phyloP scores from a whole-genome alignment of 352 stramenopile species.

The Pythium scleroteichum region DNA sequence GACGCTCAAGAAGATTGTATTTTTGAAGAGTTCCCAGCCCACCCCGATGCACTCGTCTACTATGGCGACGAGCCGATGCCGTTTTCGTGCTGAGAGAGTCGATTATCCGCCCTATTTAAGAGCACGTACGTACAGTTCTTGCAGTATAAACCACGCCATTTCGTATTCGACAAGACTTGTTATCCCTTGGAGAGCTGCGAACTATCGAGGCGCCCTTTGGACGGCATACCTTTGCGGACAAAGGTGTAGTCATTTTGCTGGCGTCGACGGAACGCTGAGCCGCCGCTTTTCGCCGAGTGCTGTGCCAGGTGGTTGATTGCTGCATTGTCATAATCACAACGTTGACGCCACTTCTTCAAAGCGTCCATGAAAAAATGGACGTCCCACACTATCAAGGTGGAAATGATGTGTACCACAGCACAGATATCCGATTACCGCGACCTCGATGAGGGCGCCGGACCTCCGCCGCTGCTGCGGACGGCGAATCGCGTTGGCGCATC shows the following conservation, averaged over 20 bases:
- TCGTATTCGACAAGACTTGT: too few species aligned
- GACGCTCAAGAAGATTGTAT: conserved; percentile 14
- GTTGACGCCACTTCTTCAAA: conserved; percentile 3
- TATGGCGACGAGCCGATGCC: conserved; percentile 19
- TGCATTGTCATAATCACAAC: conserved; percentile 13
- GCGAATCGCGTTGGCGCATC: conserved; percentile 3
- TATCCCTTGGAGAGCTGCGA: too few species aligned
- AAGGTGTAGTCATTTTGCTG: too few species aligned
- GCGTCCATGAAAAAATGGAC: too few species aligned
- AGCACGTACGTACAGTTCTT: conserved; percentile 3
- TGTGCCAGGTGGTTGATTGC: too few species aligned
- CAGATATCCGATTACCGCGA: not conserved
- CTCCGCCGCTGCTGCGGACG: not conserved
- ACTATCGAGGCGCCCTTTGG: too few species aligned
- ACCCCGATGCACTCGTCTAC: conserved; percentile 6
- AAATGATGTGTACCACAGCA: too few species aligned
- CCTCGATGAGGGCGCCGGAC: not conserved
- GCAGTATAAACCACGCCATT: not conserved
- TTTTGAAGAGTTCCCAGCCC: conserved; percentile 6
- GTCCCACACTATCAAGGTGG: too few species aligned
- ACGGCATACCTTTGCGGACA: too few species aligned
- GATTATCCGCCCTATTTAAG: conserved; percentile 16
- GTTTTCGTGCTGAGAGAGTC: conserved; percentile 14
- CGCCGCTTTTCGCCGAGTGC: too few species aligned
- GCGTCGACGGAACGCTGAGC: too few species aligned